These are phyloP conservation scores for Aspergillus arachidicola DNA, from an alignment of 2,329 filamentous ascomycete genomes.

Conservation along the genomic window DNA sequence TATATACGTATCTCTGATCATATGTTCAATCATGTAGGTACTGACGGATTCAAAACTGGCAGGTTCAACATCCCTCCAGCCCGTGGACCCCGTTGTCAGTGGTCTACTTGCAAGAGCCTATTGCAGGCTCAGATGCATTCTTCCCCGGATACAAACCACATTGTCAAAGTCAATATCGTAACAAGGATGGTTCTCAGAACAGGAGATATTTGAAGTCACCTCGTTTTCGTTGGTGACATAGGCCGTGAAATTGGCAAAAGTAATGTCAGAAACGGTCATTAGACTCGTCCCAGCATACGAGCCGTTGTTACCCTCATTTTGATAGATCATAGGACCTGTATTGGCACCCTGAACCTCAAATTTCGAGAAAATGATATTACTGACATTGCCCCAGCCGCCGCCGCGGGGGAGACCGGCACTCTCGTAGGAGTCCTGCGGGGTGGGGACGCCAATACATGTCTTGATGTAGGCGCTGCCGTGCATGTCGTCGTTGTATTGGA, in stretches of 20 bases:
- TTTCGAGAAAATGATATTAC: slow-evolving; percentile 55
- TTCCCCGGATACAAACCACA: slow-evolving; percentile 36
- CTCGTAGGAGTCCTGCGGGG: slow-evolving; percentile 53
- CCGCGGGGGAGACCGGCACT: slow-evolving; percentile 52
- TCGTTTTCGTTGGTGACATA: slow-evolving; percentile 40
- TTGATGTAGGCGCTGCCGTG: slow-evolving; percentile 58
- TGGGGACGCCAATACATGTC: slow-evolving; percentile 56
- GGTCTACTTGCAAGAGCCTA: slow-evolving; percentile 41
- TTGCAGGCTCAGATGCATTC: slow-evolving; percentile 36
- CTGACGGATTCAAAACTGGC: not conserved
- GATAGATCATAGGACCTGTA: slow-evolving; percentile 48
- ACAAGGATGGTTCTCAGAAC: slow-evolving; percentile 53
- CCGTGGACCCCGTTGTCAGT: slow-evolving; percentile 43
- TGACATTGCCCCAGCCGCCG: slow-evolving; percentile 57
- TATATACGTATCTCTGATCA: not conserved
- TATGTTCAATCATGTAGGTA: not conserved
- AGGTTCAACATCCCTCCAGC: slow-evolving; percentile 24
- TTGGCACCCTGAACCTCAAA: slow-evolving; percentile 53
- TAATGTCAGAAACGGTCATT: slow-evolving; percentile 54
- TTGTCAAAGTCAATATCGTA: slow-evolving; percentile 54
- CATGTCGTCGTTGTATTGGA: slow-evolving; percentile 52
- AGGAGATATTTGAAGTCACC: slow-evolving; percentile 48
- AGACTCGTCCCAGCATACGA: slow-evolving; percentile 52
- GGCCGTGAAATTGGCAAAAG: slow-evolving; percentile 57
- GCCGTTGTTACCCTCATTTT: slow-evolving; percentile 56